These are phyloP conservation scores for Kwoniella europaea DNA, from an alignment of 768 basidiomycete genomes.

Conservation along the genomic window DNA sequence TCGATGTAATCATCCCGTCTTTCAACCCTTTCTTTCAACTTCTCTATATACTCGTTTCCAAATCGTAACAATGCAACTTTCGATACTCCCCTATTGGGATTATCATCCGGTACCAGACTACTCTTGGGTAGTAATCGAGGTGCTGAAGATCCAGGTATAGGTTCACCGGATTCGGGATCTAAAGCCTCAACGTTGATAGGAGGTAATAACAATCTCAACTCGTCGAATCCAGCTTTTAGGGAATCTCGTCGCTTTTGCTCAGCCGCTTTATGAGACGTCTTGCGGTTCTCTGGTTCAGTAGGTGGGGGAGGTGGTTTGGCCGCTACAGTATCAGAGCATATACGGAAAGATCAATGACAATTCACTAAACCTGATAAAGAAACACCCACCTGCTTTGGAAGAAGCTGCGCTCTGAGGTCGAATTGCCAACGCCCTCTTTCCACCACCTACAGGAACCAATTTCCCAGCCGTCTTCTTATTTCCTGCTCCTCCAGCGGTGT, in stretches of 20 bases:
- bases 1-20: conserved; percentile 79
- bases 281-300: conserved; percentile 52
- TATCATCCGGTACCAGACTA: conserved; percentile 70
- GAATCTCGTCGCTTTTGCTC: conserved; percentile 98
- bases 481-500: conserved; percentile 1
- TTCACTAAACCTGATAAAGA: not conserved
- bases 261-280: conserved; percentile 76
- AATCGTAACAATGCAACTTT: conserved; percentile 90
- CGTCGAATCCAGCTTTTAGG: conserved; percentile 81
- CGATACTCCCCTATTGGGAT: conserved; percentile 93
- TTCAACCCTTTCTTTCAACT: conserved; percentile 76
- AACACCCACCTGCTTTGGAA: conserved; percentile 41
- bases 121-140: conserved; percentile 83
- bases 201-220: conserved; percentile 70
- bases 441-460: conserved; percentile 4
- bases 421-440: conserved; percentile 45
- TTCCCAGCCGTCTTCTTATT: conserved; percentile 17
- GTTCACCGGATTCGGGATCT: conserved; percentile 73
- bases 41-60: conserved; percentile 83
- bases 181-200: conserved; percentile 74
- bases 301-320: conserved; percentile 57
- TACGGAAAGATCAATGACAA: too few relatives aligned
- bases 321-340: conserved; percentile 28
- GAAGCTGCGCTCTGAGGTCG: conserved; percentile 34
- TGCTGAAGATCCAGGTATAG: conserved; percentile 84